phyloP scores from a whole-genome alignment of 495 filamentous ascomycete species.

The Aspergillus nidulans region DNA sequence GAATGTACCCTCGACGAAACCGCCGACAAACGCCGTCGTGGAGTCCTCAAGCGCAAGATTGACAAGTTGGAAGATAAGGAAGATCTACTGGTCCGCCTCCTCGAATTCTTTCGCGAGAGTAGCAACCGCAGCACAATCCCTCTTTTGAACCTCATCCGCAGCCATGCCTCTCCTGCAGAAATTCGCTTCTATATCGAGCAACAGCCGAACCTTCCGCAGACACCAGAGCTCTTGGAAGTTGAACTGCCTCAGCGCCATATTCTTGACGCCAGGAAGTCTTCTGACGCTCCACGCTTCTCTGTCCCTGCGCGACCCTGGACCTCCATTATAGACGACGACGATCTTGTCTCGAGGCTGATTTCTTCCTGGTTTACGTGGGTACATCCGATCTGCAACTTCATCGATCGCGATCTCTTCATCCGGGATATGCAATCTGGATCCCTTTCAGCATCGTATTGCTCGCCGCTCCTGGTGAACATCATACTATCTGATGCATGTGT shows the following conservation, averaged over 20 bases:
- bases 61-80: conserved; percentile 29
- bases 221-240: conserved; percentile 22
- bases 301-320: conserved; percentile 42
- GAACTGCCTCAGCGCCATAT: conserved; percentile 18
- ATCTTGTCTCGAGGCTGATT: conserved; percentile 40
- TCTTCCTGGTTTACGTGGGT: conserved; percentile 44
- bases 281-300: conserved; percentile 21
- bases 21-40: conserved; percentile 32
- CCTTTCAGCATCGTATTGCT: conserved; percentile 28
- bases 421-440: conserved; percentile 30
- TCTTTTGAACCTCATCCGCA: conserved; percentile 34
- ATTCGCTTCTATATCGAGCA: conserved; percentile 29
- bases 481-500: conserved; percentile 36
- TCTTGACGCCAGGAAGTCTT: conserved; percentile 20
- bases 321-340: conserved; percentile 30
- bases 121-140: conserved; percentile 16
- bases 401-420: conserved; percentile 37
- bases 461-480: conserved; percentile 42
- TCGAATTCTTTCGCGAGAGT: conserved; percentile 26
- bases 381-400: conserved; percentile 35
- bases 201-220: conserved; percentile 21
- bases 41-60: conserved; percentile 33
- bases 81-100: conserved; percentile 24
- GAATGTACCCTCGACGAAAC: conserved; percentile 30
- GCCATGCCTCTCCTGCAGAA: conserved; percentile 28